These are phyloP conservation scores for Phytophthora agathidicida DNA, from an alignment of 352 stramenopile species.

Conservation along the genomic window DNA sequence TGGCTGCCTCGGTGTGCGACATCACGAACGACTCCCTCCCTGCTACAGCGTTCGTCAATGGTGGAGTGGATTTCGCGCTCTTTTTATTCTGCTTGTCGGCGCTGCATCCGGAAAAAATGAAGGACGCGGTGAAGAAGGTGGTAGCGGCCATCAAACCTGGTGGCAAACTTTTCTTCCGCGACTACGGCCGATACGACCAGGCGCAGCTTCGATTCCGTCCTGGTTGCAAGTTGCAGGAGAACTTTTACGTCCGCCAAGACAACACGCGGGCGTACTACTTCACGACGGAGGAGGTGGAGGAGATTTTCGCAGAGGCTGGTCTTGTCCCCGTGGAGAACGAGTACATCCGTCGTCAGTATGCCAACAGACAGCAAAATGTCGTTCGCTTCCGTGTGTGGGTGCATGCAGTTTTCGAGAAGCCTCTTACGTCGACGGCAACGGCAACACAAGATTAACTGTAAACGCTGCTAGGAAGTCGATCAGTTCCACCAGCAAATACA, in stretches of 20 bases:
- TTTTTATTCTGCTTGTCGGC: constrained; percentile 92
- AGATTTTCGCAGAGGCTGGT: constrained; percentile 65
- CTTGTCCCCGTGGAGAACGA: constrained; percentile 78
- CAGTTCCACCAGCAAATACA: constrained; percentile 14
- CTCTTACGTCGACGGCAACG: constrained; percentile 12
- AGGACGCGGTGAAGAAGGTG: constrained; percentile 86
- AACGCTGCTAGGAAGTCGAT: constrained; percentile 4
- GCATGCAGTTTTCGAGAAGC: constrained; percentile 87
- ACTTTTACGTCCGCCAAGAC: constrained; percentile 96
- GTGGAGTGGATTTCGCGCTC: constrained; percentile 84
- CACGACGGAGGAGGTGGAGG: constrained; percentile 75
- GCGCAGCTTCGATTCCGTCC: constrained; percentile 93
- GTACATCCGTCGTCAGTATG: constrained; percentile 89
- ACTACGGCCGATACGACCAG: constrained; percentile 97
- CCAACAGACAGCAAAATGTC: constrained; percentile 85
- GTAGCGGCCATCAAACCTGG: constrained; percentile 76
- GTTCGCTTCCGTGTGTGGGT: constrained; percentile 91
- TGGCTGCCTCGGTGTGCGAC: constrained; percentile 79
- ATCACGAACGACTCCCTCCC: constrained; percentile 84
- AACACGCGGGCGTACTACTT: constrained; percentile 98
- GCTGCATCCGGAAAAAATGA: constrained; percentile 90
- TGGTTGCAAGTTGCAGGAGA: constrained; percentile 91
- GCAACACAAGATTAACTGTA: constrained; percentile 6
- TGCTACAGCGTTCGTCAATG: constrained; percentile 49
- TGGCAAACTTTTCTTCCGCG: constrained; percentile 92